Base-by-base conservation (phyloP, 495 filamentous ascomycete species). In the Trichoderma reesei region DNA sequence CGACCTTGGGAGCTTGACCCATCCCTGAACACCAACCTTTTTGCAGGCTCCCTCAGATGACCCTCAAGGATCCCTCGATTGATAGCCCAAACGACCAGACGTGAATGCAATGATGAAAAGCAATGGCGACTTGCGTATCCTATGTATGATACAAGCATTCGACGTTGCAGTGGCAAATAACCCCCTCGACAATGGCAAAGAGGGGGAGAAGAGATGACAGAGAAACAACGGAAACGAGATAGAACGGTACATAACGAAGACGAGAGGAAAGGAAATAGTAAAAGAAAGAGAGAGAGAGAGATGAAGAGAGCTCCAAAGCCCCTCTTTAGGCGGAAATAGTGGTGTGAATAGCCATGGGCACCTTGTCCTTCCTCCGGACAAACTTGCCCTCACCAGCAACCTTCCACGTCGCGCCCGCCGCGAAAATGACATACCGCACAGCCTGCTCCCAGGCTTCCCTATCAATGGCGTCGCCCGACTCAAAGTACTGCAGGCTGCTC, bases 401-500 rank as follows among this genome's bases (percentile, higher is more conserved):
- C 20, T 56, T 56, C 79, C 80, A 81, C 8, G 66, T 68, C n/a
- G 65, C 65, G 14, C 63, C 34, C 18, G 64, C 69, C 33, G 66
- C 65, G n/a, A 68, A 65, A 34, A 72, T 68, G 18, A 80, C 59
- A 48, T 72, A 75, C 56, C 75, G 67, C 1, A 78, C 75, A 9
- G 74, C 74, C 72, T 75, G 70, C 1, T 74, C 64, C 77, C 78
- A 81, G n/a, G 73, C 75, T n/a, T 78, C 75, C 34, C 61, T 65
- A 64, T 78, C 74, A 0, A 71, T 72, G 0, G 72, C 67, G 64
- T 80, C 80, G 65, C 77, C 79, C 42, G 72, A 75, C 66, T 78
- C 76, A 61, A 82, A 78, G 26, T 69, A 67, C 16, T 71, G 67
- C 39, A 82, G 69, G 31, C 68, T 63, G 8, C 67, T 51, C 75